Evolutionary conservation across 306 rosid genomes (phyloP).

Genomic region (Trifolium subterraneum): DNA sequence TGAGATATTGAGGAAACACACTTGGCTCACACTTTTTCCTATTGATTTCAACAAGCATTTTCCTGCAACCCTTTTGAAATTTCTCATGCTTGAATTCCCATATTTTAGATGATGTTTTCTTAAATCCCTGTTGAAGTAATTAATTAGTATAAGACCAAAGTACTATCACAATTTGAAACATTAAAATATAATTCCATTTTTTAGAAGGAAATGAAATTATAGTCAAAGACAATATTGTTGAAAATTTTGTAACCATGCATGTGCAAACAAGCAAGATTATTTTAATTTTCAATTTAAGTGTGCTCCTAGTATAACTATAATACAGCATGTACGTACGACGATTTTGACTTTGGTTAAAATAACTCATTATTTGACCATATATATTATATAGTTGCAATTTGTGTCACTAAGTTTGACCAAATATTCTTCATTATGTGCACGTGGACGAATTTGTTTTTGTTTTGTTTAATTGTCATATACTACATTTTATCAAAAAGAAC

Average conservation of each 20-base stretch:
- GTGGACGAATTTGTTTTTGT: conserved; percentile 18
- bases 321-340: conserved; percentile 14
- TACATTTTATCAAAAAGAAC: neutral
- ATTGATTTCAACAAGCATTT: conserved; percentile 61
- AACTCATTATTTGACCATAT: conserved; percentile 42
- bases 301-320: conserved; percentile 24
- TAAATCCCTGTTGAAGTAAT: conserved; percentile 65
- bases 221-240: conserved; percentile 13
- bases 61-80: conserved; percentile 66
- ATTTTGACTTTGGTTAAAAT: conserved; percentile 44
- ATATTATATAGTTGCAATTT: neutral
- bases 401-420: conserved; percentile 24
- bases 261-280: neutral
- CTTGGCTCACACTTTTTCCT: conserved; percentile 88
- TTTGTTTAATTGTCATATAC: neutral
- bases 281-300: conserved; percentile 36
- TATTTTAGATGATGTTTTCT: conserved; percentile 71
- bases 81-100: conserved; percentile 96
- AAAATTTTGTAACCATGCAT: neutral
- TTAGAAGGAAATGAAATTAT: neutral
- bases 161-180: conserved; percentile 9
- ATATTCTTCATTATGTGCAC: neutral
- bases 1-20: conserved; percentile 73
- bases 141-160: conserved; percentile 16
- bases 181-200: conserved; percentile 2